Percentiles rank a stretch among this genome's conserved stretches.
Conservation (phyloP, 2,329 filamentous ascomycete species). For the Xylariaceae sp. region DNA sequence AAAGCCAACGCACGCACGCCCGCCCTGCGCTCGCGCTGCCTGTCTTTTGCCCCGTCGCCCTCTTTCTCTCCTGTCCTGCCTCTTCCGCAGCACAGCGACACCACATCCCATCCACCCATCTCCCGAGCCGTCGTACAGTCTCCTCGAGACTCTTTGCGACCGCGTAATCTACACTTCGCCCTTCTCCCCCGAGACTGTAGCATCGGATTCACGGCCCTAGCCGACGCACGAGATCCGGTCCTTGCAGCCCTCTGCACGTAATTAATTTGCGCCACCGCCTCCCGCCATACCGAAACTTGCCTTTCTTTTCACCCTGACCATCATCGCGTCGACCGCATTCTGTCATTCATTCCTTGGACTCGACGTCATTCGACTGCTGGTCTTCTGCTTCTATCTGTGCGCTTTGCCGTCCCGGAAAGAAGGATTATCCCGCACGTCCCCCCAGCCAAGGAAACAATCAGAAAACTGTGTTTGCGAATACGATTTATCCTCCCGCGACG, state of each 20-base stretch:
- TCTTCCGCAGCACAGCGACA: conserved; percentile 5
- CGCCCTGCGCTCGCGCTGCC: conserved; percentile 20
- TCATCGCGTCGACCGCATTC: conserved; percentile 23
- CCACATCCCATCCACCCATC: conserved; percentile 3
- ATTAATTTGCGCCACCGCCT: conserved; percentile 17
- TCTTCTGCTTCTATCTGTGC: conserved; percentile 20
- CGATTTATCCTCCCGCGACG: conserved; percentile 17
- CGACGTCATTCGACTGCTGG: conserved; percentile 11
- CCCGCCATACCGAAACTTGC: background rate
- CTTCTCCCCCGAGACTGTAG: background rate
- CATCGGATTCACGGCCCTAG: background rate
- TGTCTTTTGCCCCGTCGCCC: conserved; percentile 5
- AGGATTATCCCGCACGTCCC: conserved; percentile 17
- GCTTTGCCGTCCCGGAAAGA: conserved; percentile 7
- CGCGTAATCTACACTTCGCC: background rate
- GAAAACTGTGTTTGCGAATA: conserved; percentile 1
- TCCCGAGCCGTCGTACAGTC: background rate
- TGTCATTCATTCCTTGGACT: conserved; percentile 27
- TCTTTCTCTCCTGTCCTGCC: conserved; percentile 1
- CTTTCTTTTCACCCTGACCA: conserved; percentile 1
- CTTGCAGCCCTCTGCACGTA: conserved; percentile 11
- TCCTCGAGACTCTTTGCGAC: background rate
- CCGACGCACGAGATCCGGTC: conserved; percentile 5
- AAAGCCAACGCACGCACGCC: conserved; percentile 6
- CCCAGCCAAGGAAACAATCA: conserved; percentile 13